Evolutionary conservation across 768 basidiomycete genomes (phyloP).

Genomic region (Boletus subparvulus): DNA sequence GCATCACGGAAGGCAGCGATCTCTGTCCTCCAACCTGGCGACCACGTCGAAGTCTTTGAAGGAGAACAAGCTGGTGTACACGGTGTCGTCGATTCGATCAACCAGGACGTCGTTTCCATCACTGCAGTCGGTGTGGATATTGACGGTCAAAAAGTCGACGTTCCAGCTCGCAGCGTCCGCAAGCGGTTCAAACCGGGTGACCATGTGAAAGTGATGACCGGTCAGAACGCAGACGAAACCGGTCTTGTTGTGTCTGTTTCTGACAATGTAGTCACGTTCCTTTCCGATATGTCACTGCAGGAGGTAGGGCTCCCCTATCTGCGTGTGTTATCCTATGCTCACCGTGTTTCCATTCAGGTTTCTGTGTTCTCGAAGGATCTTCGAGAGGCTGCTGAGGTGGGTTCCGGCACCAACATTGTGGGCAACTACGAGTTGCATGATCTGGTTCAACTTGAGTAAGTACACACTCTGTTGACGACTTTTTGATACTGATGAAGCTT

Average conservation of each 20-base stretch:
- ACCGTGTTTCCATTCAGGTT: constrained; percentile 50
- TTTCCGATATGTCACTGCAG: constrained; percentile 96
- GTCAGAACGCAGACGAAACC: constrained; percentile 92
- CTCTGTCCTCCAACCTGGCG: constrained; percentile 93
- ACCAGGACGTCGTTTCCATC: constrained; percentile 83
- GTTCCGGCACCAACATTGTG: constrained; percentile 84
- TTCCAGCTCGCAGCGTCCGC: constrained; percentile 84
- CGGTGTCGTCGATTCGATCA: constrained; percentile 88
- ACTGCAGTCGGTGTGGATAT: constrained; percentile 79
- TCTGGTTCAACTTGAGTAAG: constrained; percentile 93
- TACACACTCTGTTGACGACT: constrained; percentile 11
- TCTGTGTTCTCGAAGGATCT: constrained; percentile 97
- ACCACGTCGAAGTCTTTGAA: constrained; percentile 96
- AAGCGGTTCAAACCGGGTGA: constrained; percentile 97
- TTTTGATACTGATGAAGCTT: constrained; percentile 11
- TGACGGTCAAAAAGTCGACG: constrained; percentile 82
- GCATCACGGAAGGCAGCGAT: constrained; percentile 90
- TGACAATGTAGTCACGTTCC: constrained; percentile 89
- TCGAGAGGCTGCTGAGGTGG: constrained; percentile 95
- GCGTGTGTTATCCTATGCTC: neutral
- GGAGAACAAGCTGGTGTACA: constrained; percentile 94
- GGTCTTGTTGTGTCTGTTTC: constrained; percentile 92
- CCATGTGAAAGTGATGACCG: constrained; percentile 97
- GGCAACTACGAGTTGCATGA: constrained; percentile 97
- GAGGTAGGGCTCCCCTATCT: constrained; percentile 56